These are phyloP conservation scores for Colletotrichum kahawae DNA, from an alignment of 2,329 filamentous ascomycete species.

Conservation along the genomic window DNA sequence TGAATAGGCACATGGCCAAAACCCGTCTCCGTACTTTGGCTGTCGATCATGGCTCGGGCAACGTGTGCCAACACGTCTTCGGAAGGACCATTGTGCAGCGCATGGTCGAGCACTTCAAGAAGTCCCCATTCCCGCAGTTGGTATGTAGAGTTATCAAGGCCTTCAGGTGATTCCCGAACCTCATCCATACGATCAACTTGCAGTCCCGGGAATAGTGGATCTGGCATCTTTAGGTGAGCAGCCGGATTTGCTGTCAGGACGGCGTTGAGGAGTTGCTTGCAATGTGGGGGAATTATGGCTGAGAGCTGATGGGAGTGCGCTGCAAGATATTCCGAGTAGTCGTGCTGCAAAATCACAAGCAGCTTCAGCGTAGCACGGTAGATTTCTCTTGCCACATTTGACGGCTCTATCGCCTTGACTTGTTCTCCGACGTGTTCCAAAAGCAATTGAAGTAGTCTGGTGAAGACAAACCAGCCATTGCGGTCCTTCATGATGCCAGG, in stretches of 20 bases:
- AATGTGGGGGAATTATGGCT: constrained; percentile 81
- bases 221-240: constrained; percentile 70
- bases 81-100: constrained; percentile 65
- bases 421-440: constrained; percentile 79
- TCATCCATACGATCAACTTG: constrained; percentile 82
- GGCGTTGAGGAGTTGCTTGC: constrained; percentile 86
- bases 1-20: constrained; percentile 71
- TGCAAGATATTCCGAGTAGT: constrained; percentile 91
- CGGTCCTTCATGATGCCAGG: constrained; percentile 73
- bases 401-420: constrained; percentile 74
- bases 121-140: constrained; percentile 61
- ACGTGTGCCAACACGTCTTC: constrained; percentile 80
- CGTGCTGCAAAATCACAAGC: constrained; percentile 85
- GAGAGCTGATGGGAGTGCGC: constrained; percentile 86
- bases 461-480: constrained; percentile 78
- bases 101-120: constrained; percentile 63
- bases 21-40: constrained; percentile 62
- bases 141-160: constrained; percentile 66
- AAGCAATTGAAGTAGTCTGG: constrained; percentile 74
- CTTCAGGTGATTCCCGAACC: constrained; percentile 69
- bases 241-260: constrained; percentile 82
- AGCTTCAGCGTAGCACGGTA: constrained; percentile 86
- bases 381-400: constrained; percentile 76
- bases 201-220: constrained; percentile 74
- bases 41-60: constrained; percentile 71